Base-by-base conservation (phyloP, 2,329 filamentous ascomycete species). In the Xylariaceae sp. region DNA sequence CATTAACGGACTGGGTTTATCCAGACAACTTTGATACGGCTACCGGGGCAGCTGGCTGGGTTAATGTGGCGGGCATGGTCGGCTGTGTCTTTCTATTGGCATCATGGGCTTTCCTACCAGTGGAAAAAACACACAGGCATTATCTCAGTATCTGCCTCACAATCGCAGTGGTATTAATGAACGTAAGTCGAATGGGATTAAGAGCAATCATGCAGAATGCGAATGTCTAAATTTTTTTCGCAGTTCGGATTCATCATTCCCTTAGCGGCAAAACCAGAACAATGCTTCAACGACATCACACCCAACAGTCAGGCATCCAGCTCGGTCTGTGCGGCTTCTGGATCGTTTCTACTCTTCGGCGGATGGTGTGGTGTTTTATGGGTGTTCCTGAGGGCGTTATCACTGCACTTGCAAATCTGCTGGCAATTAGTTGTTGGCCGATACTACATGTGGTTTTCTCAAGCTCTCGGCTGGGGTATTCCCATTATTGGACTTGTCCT, bases 341-440 rank as follows among this genome's bases (percentile, higher is more conserved):
- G 93, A 8, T 79, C 89, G 1, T 84, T 96, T 54, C 71, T 98
- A 40, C 77, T 97, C 40, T 79, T 91, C 22, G 93, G 93, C 42
- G 93, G 91, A 35, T 88, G 91, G 77, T 79, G 82, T 22, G 87
- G 84, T 37, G 81, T 89, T 23, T 83, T 95, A 66, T 98, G 93
- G 92, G 82, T 91, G 53, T 95, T 96, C 64, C 77, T 96, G 49
- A 83, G 93, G 52, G 87, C 92, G 0, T 70, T 97, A 25, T 95
- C 90, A 4, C 84, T 98, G 58, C 93, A 98, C 67, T 81, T 98
- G 21, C 93, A 97, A 67, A 96, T 98, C 54, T 96, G 91, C 73
- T 98, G 93, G 93, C 90, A 97, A 65, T 77, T 94, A 25, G 82
- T 92, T 6, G 87, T 95, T 4, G 93, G 93, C 32, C 80, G 83